phyloP scores from a whole-genome alignment of 2,329 filamentous ascomycete species.

The Aspergillus carbonarius region DNA sequence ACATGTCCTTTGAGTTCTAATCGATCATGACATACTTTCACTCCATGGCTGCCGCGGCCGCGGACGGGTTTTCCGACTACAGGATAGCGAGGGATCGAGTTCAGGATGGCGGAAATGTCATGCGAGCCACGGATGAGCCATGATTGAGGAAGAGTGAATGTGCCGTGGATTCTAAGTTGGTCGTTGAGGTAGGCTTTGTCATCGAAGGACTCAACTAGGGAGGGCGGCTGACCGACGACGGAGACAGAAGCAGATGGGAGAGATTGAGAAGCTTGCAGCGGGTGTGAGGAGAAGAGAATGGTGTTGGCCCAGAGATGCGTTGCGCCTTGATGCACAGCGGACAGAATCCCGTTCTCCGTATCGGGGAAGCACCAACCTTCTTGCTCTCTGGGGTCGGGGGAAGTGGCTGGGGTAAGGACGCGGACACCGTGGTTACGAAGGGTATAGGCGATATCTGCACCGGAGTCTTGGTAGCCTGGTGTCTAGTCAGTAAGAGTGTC shows the following conservation, averaged over 20 bases:
- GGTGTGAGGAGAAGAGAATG: slow-evolving; percentile 50
- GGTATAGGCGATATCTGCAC: slow-evolving; percentile 50
- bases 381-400: slow-evolving; percentile 32
- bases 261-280: slow-evolving; percentile 44
- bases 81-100: slow-evolving; percentile 33
- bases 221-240: slow-evolving; percentile 50
- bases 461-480: slow-evolving; percentile 50
- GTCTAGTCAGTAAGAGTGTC: not conserved
- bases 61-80: slow-evolving; percentile 52
- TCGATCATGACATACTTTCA: slow-evolving; percentile 45
- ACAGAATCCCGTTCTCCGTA: slow-evolving; percentile 43
- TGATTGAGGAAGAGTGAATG: slow-evolving; percentile 43
- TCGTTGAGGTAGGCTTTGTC: slow-evolving; percentile 53
- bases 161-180: slow-evolving; percentile 36
- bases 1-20: slow-evolving; percentile 38
- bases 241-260: slow-evolving; percentile 35
- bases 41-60: slow-evolving; percentile 52
- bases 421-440: slow-evolving; percentile 33
- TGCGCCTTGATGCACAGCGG: slow-evolving; percentile 42
- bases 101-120: slow-evolving; percentile 9
- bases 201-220: slow-evolving; percentile 51
- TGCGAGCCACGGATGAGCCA: slow-evolving; percentile 32
- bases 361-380: slow-evolving; percentile 47
- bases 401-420: slow-evolving; percentile 32
- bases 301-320: slow-evolving; percentile 55